Base-by-base conservation (phyloP, 352 stramenopile species). In the Phytophthora sojae region DNA sequence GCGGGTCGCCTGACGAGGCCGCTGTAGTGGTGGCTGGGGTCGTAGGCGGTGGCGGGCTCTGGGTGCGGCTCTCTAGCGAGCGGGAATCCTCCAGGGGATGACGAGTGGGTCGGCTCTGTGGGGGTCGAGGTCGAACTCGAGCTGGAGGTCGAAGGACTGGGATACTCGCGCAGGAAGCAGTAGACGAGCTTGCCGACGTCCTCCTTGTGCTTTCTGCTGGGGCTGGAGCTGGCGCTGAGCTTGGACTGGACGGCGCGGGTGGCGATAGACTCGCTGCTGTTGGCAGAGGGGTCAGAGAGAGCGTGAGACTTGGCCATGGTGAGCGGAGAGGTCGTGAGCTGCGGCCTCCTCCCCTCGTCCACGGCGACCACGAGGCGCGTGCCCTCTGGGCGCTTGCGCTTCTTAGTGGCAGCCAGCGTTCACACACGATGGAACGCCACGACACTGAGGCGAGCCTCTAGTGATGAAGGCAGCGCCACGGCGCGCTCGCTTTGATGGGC, bases 161-260 rank as follows among this genome's bases (percentile, higher is more conserved):
- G 69, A 49, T 81, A 71, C 58, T 81, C 71, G 44, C 70, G 70
- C 15, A 77, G 52, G 37, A 81, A 73, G 56, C 66, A 76, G 66
- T 79, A 79, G 26, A 79, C 70, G 52, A 81, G 70, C 29, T 77
- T 67, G 32, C 65, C 75, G n/a, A 77, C 75, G 73, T 81, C 71
- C 19, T 11, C 32, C 57, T 79, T 79, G 65, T 61, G 62, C 39
- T 47, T 71, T 57, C 68, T 62, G 53, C 54, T 71, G 61, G 30
- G 19, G 42, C 15, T 64, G 23, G 51, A 15, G 39, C 39, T 32
- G 57, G 32, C 32, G 32, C 57, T 61, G 61, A 17, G 51, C 26
- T 70, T 75, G 66, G 67, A 63, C 55, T 75, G 62, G 44, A 81
- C 62, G 37, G 57, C 65, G 52, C 61, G 63, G n/a, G 52, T 76